Base-by-base conservation (phyloP, 2,329 filamentous ascomycete species). In the Talaromyces rugulosus region DNA sequence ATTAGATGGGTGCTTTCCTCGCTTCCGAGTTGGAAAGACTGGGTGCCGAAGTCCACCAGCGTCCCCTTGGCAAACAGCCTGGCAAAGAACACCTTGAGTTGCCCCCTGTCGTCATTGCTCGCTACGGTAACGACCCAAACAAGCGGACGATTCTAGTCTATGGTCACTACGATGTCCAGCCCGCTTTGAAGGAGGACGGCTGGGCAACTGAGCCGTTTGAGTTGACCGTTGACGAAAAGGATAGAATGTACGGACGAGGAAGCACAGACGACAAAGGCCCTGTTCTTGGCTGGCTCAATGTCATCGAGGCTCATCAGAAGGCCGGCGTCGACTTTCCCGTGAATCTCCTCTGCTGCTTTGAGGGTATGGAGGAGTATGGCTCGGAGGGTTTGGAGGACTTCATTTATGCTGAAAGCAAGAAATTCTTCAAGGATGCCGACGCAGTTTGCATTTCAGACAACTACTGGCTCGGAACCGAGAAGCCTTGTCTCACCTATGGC, bases 311-410 rank as follows among this genome's bases (percentile, higher is more conserved):
- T 50, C 95, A 99, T 82, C 89, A 96, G 78, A 95, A 96, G 83
- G 92, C 93, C 40, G 91, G 91, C 62, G 83, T 98, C 53, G 94
- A 97, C 58, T 92, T 99, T 75, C 95, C 95, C 8, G 95, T 99
- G 73, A 99, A 99, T 81, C 84, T 99, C 67, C 86, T 99, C 66
- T 98, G 97, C 91, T 99, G 95, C 83, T 98, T 99, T 70, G 95
- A 99, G 83, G 95, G 95, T 56, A 99, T 99, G 95, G 95, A 99
- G 81, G 95, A 99, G 81, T 96, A 96, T 75, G 95, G 95, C 57
- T 97, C 93, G 0, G 94, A 98, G 75, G 95, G 95, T 42, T 84
- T 99, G 60, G 95, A 99, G 72, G 94, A 96, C 69, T 90, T 98
- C 68, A 97, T 99, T 78, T 84, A 90, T 68, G 88, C 86, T 54